Base-by-base conservation (phyloP, 2,329 filamentous ascomycete genomes). In the Aspergillus persii region DNA sequence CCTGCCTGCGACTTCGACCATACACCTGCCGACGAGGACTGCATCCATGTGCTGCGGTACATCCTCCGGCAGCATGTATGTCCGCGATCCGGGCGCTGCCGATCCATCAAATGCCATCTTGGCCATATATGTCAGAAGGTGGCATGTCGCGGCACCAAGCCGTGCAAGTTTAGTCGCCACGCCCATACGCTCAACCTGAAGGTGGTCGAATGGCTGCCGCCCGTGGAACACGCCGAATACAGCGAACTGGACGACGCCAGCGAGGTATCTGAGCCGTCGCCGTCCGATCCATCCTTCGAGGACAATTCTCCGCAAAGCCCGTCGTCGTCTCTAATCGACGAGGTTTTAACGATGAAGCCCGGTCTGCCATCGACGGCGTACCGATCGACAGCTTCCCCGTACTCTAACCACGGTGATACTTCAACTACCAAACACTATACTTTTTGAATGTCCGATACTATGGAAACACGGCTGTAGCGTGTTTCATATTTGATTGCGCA, bases 1-100 rank as follows among this genome's bases (percentile, higher is more conserved):
- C 61, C 68, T 47, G 59, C 59, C 56, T 82, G 80, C 60, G 67
- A 67, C 3, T 83, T 75, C 63, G 81, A 84, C 53, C 83, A 85
- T 63, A 69, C 64, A 29, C 69, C 76, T 3, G 72, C 83, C 3
- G 75, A 77, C 5, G 62, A 72, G 1, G 69, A 69, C 6, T 67
- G 78, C 2, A 66, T 76, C 8, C 73, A 76, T 4, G 77, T 78
- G 1, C 71, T 84, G 18, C 73, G 75, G 56, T 77, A 77, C 53
- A 75, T 83, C n/a, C 71, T 80, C 1, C 76, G 76, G 29, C 74
- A 75, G 49, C 74, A 71, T 29, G 75, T 77, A 0, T 84, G 82
- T 63, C 65, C 73, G 2, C 61, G 66, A 2, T 76, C 74, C 26
- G 71, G 75, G 2, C 64, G 54, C 0, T 84, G 82, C 60, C 76